Evolutionary conservation across 139 green algal genomes (phyloP).

Genomic region (Yamagishiella unicocca): DNA sequence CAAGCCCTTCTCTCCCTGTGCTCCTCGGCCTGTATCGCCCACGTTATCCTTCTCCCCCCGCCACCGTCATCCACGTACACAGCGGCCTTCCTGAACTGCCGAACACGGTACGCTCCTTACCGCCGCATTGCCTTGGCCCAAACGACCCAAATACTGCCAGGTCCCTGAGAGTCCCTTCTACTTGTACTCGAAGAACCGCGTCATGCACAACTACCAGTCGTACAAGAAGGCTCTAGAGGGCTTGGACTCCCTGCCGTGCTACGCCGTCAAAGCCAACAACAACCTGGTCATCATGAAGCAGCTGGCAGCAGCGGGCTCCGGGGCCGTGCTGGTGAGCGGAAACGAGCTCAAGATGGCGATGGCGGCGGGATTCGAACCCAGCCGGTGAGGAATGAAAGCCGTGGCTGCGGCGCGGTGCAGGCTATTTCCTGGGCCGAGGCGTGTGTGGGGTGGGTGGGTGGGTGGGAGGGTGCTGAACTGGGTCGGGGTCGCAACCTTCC

Average conservation of each 20-base stretch:
- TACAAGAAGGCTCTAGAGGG: constrained; percentile 91
- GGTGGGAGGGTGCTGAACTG: no score
- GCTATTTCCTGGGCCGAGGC: no score
- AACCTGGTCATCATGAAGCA: constrained; percentile 94
- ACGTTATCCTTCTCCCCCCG: no score
- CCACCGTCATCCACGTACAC: not conserved
- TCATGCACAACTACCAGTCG: constrained; percentile 84
- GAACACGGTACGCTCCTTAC: no score
- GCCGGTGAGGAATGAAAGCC: no score
- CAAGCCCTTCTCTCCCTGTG: not conserved
- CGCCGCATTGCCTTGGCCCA: no score
- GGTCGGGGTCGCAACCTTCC: no score
- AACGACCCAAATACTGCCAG: no score
- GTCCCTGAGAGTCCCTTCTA: constrained; percentile 90
- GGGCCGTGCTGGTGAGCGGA: constrained; percentile 95
- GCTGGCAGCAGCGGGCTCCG: constrained; percentile 73
- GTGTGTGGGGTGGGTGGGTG: no score
- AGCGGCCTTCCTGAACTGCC: no score
- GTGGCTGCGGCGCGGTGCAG: no score
- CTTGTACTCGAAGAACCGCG: constrained; percentile 88
- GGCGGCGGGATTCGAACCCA: constrained; percentile 92
- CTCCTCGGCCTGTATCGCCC: no score
- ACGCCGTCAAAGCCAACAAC: constrained; percentile 99
- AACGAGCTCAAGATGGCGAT: constrained; percentile 95
- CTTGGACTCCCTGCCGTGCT: constrained; percentile 93